Evolutionary conservation across 1,284 basidiomycete genomes (phyloP), one percentile per base, ranked within the genome.

Genomic region (Xerocomus minutiporus): DNA sequence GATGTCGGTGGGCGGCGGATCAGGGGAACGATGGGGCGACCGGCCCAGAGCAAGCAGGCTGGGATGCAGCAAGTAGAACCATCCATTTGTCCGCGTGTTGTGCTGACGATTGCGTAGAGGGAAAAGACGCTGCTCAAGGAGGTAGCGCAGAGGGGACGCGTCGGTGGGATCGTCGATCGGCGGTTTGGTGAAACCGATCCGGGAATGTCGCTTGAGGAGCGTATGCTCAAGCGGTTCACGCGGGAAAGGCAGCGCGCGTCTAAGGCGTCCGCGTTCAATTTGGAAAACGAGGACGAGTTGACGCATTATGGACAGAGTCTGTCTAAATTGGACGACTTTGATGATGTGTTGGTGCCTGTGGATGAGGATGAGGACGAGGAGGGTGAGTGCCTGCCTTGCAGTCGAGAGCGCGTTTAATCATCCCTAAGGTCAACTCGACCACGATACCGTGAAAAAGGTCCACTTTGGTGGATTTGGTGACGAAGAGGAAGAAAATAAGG

Each of bases 111-210:
- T 8, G 50, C 26, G 46, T 57, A 95, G 92, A 78, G 93, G 43
- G 90, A 87, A 68, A 89, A 90, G 73, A 91, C 86, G 0, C 75
- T 99, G 20, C 73, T 98, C 42, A 94, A 94, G 50, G 94, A 98
- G 72, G 86, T 84, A 31, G 82, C 93, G 49, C 81, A 87, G 58
- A 83, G 79, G 63, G 83, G 81, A 46, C 88, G 87, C 59, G 84
- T 88, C 12, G 94, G 95, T 9, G 91, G 92, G 5, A 88, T 99
- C 59, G 75, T 96, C 50, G 97, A 99, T 71, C 83, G 93, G 51
- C 88, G 97, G 38, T 97, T 99, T 63, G 97, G 97, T 73, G 97
- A 99, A 80, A 88, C 91, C 62, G 86, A 99, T 62, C 86, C 94
- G 2, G 81, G 83, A 9, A 84, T 99, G 80, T 88, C 88, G 9